Conservation (phyloP, 306 rosid genomes). For the Benincasa hispida region DNA sequence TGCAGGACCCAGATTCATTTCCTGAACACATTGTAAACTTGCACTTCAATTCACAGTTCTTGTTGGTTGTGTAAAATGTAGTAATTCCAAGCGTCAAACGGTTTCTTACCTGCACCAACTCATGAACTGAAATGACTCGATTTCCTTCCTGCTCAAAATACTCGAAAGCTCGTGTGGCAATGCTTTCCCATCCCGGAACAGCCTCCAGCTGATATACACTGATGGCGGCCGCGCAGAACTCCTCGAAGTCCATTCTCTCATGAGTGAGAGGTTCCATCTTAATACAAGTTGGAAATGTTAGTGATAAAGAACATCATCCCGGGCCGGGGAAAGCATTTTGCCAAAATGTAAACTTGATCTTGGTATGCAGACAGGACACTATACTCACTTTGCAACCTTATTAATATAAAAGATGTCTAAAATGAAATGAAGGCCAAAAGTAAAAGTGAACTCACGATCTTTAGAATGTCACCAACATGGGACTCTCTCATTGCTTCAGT, state of each 20-base stretch:
- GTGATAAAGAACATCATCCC: background rate
- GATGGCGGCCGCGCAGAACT: conserved; percentile 85
- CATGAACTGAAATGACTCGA: conserved; percentile 64
- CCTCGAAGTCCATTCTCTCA: conserved; percentile 70
- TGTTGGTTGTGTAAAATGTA: background rate
- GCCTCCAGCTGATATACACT: conserved; percentile 88
- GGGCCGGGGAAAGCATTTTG: background rate
- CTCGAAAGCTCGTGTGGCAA: conserved; percentile 56
- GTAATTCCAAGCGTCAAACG: background rate
- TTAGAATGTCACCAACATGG: conserved; percentile 54
- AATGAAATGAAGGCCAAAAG: background rate
- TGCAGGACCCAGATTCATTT: conserved; percentile 70
- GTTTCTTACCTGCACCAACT: conserved; percentile 71
- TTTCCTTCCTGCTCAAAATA: conserved; percentile 68
- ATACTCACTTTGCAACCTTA: background rate
- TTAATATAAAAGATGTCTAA: background rate
- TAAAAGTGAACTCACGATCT: conserved; percentile 41
- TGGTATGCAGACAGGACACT: background rate
- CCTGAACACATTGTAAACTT: conserved; percentile 37
- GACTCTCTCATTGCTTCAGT: conserved; percentile 95
- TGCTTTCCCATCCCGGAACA: conserved; percentile 71
- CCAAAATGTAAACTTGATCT: background rate
- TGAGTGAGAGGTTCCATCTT: conserved; percentile 75
- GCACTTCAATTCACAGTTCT: conserved; percentile 2
- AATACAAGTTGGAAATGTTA: background rate